A percentile compares a stretch with the other conserved stretches of the same genome.
Evolutionary conservation across 2,329 filamentous ascomycete species (phyloP).

Genomic region (Alternaria panax): DNA sequence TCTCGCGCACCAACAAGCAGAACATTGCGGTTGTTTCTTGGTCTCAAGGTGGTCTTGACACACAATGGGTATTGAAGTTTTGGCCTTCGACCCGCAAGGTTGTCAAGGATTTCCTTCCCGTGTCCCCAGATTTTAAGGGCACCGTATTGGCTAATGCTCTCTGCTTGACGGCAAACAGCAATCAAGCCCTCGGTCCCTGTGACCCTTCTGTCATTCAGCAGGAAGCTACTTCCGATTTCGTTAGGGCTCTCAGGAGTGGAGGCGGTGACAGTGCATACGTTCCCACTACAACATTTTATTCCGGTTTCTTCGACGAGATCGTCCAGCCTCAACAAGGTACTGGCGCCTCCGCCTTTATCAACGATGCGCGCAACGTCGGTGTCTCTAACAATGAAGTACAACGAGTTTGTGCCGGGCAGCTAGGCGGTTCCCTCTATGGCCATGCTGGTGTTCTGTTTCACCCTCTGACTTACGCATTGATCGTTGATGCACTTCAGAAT

Average conservation of each 20-base stretch:
- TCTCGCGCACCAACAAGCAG: slow-evolving; percentile 32
- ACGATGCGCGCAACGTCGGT: slow-evolving; percentile 55
- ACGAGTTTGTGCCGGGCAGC: slow-evolving; percentile 49
- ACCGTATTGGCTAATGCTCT: slow-evolving; percentile 50
- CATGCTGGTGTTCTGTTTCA: slow-evolving; percentile 62
- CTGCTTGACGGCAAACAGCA: slow-evolving; percentile 23
- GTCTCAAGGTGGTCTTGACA: slow-evolving; percentile 63
- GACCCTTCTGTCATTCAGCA: slow-evolving; percentile 59
- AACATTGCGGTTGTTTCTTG: slow-evolving; percentile 46
- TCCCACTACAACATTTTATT: slow-evolving; percentile 63
- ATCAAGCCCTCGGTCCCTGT: slow-evolving; percentile 36
- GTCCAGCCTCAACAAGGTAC: slow-evolving; percentile 60
- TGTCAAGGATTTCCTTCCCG: slow-evolving; percentile 60
- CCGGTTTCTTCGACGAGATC: slow-evolving; percentile 58
- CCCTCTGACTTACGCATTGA: slow-evolving; percentile 55
- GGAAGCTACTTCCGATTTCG: slow-evolving; percentile 54
- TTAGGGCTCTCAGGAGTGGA: slow-evolving; percentile 52
- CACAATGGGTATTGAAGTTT: slow-evolving; percentile 67
- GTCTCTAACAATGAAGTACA: slow-evolving; percentile 62
- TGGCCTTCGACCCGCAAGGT: slow-evolving; percentile 59
- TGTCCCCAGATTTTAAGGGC: slow-evolving; percentile 63
- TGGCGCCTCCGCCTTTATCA: slow-evolving; percentile 56
- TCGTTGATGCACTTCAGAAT: slow-evolving; percentile 59
- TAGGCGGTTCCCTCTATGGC: slow-evolving; percentile 57
- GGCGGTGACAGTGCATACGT: slow-evolving; percentile 63